These are phyloP conservation scores for Pouteria campechiana DNA, from an alignment of 179 eudicot species.

Conservation along the genomic window DNA sequence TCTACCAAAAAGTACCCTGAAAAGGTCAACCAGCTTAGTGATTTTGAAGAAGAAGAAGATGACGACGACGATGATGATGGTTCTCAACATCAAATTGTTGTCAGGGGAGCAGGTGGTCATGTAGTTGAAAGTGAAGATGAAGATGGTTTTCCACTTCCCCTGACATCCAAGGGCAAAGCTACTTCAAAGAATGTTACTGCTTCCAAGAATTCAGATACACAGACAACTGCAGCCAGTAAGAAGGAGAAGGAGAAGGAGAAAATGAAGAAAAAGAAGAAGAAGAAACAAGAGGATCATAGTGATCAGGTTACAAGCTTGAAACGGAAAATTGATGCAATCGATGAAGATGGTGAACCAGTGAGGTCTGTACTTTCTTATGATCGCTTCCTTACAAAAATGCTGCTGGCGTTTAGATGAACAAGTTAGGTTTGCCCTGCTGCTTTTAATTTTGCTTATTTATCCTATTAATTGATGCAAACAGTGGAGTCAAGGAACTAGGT, in stretches of 20 bases:
- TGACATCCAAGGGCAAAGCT: constrained; percentile 18
- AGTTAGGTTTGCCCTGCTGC: not conserved
- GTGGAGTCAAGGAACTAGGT: constrained; percentile 9
- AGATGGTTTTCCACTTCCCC: constrained; percentile 43
- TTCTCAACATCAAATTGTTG: constrained; percentile 20
- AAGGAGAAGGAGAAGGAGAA: constrained; percentile 11
- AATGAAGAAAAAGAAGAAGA: constrained; percentile 22
- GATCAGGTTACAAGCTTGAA: constrained; percentile 12
- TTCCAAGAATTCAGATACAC: constrained; percentile 7
- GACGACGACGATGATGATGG: constrained; percentile 26
- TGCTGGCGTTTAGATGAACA: not conserved
- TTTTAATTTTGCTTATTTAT: not conserved
- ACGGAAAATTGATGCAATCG: constrained; percentile 24
- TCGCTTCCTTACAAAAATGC: not conserved
- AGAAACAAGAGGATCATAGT: constrained; percentile 15
- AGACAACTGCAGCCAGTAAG: constrained; percentile 3
- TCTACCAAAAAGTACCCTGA: constrained; percentile 22
- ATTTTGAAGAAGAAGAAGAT: too few species aligned
- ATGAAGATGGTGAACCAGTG: constrained; percentile 19
- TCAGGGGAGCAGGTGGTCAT: constrained; percentile 13
- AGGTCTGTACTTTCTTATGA: constrained; percentile 22
- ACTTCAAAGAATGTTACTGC: not conserved
- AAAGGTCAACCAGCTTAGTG: constrained; percentile 37
- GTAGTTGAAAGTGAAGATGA: constrained; percentile 65
- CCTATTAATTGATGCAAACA: constrained; percentile 1